Evolutionary conservation across 257 asterid species (phyloP).

Genomic region (Solanum rostratum): DNA sequence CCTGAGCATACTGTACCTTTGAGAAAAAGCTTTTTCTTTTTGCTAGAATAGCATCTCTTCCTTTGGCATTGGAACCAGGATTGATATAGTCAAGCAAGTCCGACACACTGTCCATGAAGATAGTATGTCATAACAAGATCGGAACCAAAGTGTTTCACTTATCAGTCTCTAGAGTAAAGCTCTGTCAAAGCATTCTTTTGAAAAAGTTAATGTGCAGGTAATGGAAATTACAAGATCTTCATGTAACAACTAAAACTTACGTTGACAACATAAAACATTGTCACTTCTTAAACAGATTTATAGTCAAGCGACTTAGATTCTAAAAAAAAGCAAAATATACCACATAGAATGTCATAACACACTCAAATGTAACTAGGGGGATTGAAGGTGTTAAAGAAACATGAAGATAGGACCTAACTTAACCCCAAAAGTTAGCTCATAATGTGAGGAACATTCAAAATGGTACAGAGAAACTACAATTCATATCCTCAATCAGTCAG

Average conservation of each 20-base stretch:
- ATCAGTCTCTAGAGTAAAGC: neutral
- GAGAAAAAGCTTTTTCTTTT: constrained; percentile 50
- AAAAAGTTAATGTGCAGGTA: neutral
- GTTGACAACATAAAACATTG: neutral
- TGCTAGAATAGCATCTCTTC: constrained; percentile 33
- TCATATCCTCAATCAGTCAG: neutral
- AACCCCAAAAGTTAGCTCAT: neutral
- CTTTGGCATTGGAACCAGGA: constrained; percentile 70
- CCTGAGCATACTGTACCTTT: constrained; percentile 36
- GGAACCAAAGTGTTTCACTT: neutral
- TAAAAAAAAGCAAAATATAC: neutral
- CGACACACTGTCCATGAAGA: constrained; percentile 66
- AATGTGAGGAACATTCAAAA: neutral
- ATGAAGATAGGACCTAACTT: neutral
- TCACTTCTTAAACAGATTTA: neutral
- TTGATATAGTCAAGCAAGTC: constrained; percentile 94
- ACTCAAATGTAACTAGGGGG: neutral
- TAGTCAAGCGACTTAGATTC: neutral
- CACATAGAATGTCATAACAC: neutral
- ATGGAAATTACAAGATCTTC: neutral
- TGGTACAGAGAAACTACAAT: neutral
- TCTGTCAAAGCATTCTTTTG: neutral
- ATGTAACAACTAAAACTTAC: neutral
- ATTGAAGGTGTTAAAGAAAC: neutral
- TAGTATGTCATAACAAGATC: constrained; percentile 3